Conservation (phyloP, 1,139 yeast species). For the Candida sp. region DNA sequence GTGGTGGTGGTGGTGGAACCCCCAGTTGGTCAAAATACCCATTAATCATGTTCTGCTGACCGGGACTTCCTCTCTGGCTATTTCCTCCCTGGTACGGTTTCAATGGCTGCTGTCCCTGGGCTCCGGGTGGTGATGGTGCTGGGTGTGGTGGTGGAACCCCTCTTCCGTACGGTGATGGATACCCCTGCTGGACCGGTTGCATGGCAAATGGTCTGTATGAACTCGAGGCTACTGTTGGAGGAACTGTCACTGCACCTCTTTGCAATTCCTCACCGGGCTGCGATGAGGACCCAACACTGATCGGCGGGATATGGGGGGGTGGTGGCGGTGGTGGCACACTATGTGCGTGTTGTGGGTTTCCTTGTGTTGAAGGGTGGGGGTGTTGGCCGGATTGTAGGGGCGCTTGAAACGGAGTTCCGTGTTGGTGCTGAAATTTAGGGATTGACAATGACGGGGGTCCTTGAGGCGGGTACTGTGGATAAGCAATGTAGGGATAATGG, state of each 20-base stretch:
- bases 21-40: neutral
- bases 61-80: neutral
- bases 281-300: neutral
- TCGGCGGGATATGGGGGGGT: neutral
- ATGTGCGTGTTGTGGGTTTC: neutral
- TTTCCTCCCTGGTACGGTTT: neutral
- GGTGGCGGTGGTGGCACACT: neutral
- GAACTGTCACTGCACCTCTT: neutral
- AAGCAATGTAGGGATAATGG: neutral
- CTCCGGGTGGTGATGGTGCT: neutral
- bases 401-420: neutral
- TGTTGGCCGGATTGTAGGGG: neutral
- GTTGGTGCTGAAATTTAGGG: neutral
- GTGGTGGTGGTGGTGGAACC: slow-evolving; percentile 3
- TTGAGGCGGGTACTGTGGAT: neutral
- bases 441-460: neutral
- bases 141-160: neutral
- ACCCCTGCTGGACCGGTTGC: neutral
- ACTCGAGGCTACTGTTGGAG: neutral
- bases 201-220: neutral
- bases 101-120: slow-evolving; percentile 1
- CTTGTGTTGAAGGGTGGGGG: neutral
- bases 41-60: neutral
- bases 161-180: neutral
- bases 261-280: neutral